These are phyloP conservation scores for Fusarium subtropicale DNA, from an alignment of 2,329 filamentous ascomycete species.

Conservation along the genomic window DNA sequence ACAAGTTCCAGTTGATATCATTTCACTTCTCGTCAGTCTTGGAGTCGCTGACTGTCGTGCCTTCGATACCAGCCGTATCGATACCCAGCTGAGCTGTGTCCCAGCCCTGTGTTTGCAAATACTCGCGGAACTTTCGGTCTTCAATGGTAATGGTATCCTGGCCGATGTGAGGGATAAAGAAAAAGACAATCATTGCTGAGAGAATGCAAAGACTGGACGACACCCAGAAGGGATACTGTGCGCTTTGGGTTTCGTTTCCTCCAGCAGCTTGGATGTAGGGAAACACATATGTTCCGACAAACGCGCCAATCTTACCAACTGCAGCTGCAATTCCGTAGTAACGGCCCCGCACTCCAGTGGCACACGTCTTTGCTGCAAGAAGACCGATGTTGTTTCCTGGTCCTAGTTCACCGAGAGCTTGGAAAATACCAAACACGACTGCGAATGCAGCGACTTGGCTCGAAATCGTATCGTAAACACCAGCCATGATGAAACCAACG, in stretches of 20 bases:
- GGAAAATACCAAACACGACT: constrained; percentile 55
- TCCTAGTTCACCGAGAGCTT: constrained; percentile 66
- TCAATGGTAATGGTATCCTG: constrained; percentile 86
- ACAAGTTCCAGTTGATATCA: background rate
- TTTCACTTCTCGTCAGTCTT: constrained; percentile 31
- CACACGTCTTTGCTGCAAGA: constrained; percentile 86
- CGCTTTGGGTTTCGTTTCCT: constrained; percentile 64
- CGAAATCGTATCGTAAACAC: constrained; percentile 77
- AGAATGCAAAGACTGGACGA: constrained; percentile 81
- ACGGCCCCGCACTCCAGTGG: constrained; percentile 84
- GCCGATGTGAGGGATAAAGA: constrained; percentile 80
- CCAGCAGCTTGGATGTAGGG: constrained; percentile 75
- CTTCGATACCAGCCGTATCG: constrained; percentile 46
- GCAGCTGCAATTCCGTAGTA: constrained; percentile 80
- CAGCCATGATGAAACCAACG: constrained; percentile 91
- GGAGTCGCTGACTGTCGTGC: constrained; percentile 3
- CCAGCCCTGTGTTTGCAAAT: constrained; percentile 79
- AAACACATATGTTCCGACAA: constrained; percentile 87
- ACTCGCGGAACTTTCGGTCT: constrained; percentile 79
- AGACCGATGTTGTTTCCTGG: constrained; percentile 94
- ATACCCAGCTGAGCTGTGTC: constrained; percentile 71
- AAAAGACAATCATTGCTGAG: constrained; percentile 68
- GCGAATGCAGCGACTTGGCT: constrained; percentile 57
- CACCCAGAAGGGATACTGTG: constrained; percentile 94
- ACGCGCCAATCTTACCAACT: constrained; percentile 81